Conservation (phyloP, 768 basidiomycete species). For the Austroboletus eburneus region DNA sequence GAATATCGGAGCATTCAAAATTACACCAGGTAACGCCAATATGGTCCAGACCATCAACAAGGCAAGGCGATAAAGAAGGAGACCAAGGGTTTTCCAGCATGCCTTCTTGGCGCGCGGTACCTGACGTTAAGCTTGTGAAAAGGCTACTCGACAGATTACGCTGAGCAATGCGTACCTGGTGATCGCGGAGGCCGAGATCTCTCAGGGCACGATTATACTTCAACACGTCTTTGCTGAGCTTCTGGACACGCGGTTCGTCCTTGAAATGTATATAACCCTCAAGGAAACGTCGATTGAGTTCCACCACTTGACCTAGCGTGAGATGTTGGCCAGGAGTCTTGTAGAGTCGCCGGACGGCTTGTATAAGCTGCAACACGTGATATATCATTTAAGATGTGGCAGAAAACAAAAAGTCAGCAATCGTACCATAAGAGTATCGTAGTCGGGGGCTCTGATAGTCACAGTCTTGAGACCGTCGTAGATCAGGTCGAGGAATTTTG, state of each 20-base stretch:
- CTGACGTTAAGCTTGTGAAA: conserved; percentile 32
- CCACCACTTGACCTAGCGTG: conserved; percentile 93
- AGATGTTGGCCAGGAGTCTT: conserved; percentile 92
- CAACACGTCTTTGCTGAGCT: conserved; percentile 72
- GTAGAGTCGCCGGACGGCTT: conserved; percentile 91
- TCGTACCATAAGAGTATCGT: conserved; percentile 93
- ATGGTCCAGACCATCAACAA: conserved; percentile 78
- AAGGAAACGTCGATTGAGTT: conserved; percentile 87
- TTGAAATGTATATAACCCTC: conserved; percentile 92
- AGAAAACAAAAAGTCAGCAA: background rate
- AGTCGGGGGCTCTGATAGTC: conserved; percentile 93
- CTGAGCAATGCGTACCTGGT: conserved; percentile 55
- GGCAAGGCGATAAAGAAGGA: conserved; percentile 77
- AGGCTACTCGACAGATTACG: background rate
- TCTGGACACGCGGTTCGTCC: conserved; percentile 84
- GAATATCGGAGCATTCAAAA: conserved; percentile 92
- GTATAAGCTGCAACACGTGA: conserved; percentile 68
- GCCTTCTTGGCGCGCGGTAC: conserved; percentile 86
- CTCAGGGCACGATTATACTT: conserved; percentile 86
- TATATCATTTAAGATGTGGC: too few species aligned
- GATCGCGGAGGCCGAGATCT: conserved; percentile 90
- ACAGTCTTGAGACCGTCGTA: conserved; percentile 95
- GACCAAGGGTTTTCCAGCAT: conserved; percentile 79
- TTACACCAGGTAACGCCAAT: conserved; percentile 84
- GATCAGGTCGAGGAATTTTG: conserved; percentile 83